These are phyloP conservation scores for Anisodus acutangulus DNA, from an alignment of 257 asterid species.

Conservation along the genomic window DNA sequence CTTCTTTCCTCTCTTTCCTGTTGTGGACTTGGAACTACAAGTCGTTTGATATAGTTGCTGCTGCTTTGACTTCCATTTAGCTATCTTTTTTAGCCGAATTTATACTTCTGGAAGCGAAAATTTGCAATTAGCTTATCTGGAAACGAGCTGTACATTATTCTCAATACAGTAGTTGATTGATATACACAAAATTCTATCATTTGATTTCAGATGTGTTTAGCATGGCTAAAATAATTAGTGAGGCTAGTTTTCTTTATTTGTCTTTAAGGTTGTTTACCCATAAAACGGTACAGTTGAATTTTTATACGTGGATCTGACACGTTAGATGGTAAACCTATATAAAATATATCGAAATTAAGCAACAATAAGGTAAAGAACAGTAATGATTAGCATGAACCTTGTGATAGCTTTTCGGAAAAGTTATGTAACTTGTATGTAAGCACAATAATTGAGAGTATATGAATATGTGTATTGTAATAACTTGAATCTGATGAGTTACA, in stretches of 20 bases:
- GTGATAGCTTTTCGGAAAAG: too few species aligned
- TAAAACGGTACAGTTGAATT: neutral
- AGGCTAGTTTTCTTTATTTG: neutral
- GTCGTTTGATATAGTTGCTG: neutral
- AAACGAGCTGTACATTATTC: neutral
- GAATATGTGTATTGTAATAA: too few species aligned
- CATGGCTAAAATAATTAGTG: neutral
- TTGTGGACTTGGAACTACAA: neutral
- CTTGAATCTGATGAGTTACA: too few species aligned
- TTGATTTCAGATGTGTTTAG: neutral
- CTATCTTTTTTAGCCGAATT: neutral
- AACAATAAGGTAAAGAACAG: too few species aligned
- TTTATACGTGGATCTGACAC: too few species aligned
- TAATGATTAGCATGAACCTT: too few species aligned
- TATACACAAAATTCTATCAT: neutral
- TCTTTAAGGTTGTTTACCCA: neutral
- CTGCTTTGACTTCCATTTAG: neutral
- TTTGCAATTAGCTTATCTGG: conserved; percentile 6
- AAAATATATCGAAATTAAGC: too few species aligned
- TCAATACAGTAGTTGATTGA: neutral
- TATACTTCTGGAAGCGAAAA: neutral
- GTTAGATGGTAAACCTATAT: too few species aligned
- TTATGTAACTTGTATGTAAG: too few species aligned
- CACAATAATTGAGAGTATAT: too few species aligned
- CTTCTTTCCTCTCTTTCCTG: neutral